Base-by-base conservation (phyloP, 2,329 filamentous ascomycete species). In the Diaporthe sp. region DNA sequence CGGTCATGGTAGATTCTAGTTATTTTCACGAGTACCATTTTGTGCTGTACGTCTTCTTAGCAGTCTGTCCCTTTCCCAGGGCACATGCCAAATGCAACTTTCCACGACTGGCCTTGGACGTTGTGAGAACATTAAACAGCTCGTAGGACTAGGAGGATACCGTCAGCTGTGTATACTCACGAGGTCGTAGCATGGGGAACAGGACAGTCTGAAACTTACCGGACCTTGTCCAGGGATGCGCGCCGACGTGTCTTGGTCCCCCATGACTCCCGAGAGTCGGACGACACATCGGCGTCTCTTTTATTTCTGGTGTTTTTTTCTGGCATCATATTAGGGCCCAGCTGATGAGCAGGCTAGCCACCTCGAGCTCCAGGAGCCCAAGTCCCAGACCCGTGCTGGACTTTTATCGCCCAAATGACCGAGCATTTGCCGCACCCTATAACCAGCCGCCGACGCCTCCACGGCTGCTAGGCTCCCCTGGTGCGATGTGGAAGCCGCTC, bases 221-320 rank as follows among this genome's bases (percentile, higher is more conserved):
- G 30, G 28, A 40, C 47, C 3, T 66, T n/a, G 25, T 66, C 28
- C 25, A 50, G 40, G 47, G 42, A 67, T 72, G 57, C 10, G 64
- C 64, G 75, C 75, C 75, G 75, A 74, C 72, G 58, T 76, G 75
- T 76, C 61, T 58, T 52, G 30, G 35, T 58, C 38, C 50, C 22
- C 47, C 13, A 58, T 30, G 57, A 71, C 67, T 55, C 71, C 28
- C 45, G 30, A 60, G 68, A 71, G 60, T 40, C 38, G 68, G 71
- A 74, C 67, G 50, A 69, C 74, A 76, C 72, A 64, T 74, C 74
- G 74, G 74, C 74, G 30, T 72, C 38, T 64, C 67, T 55, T 47
- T 19, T 25, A 45, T 57, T 40, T 60, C 28, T 60, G 7, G 12
- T n/a, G n/a, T 52, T 69, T 35, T 42, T n/a, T 33, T n/a, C n/a